Conservation (phyloP, 768 basidiomycete species). For the Tephrocybe rancida region DNA sequence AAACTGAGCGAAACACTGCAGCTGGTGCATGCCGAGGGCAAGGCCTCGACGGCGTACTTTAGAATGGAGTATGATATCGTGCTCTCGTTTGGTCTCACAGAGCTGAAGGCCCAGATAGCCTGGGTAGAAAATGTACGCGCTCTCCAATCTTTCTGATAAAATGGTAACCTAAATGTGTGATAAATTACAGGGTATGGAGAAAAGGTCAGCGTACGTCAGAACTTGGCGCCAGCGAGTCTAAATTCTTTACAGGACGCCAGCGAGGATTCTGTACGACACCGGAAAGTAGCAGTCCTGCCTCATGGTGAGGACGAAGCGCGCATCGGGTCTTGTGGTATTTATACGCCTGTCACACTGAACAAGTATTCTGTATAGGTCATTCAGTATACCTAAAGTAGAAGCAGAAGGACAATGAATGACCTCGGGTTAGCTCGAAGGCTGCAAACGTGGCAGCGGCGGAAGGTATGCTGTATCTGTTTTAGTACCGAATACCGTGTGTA, state of each 20-base stretch:
- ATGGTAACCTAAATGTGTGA: no score
- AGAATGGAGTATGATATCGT: conserved; percentile 40
- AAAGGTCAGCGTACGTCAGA: conserved; percentile 31
- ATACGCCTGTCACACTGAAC: conserved; percentile 36
- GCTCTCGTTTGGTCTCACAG: conserved; percentile 54
- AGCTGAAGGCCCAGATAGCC: conserved; percentile 51
- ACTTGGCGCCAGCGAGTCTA: no score
- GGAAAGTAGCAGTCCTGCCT: no score
- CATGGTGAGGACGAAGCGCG: no score
- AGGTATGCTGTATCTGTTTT: conserved; percentile 65
- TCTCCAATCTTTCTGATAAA: no score
- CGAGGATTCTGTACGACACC: not conserved
- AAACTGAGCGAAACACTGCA: conserved; percentile 1
- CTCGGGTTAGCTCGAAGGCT: conserved; percentile 83
- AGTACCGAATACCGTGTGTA: not conserved
- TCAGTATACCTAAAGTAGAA: not conserved
- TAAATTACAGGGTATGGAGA: conserved; percentile 34
- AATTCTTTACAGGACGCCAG: not conserved
- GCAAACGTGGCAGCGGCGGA: conserved; percentile 91
- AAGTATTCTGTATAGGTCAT: conserved; percentile 34
- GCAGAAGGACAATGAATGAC: conserved; percentile 36
- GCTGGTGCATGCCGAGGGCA: no score
- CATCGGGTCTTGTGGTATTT: conserved; percentile 1
- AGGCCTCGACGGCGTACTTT: conserved; percentile 49
- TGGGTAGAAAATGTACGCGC: conserved; percentile 52